Evolutionary conservation across 163 green algal genomes (phyloP).

Genomic region (Volvox carteri): DNA sequence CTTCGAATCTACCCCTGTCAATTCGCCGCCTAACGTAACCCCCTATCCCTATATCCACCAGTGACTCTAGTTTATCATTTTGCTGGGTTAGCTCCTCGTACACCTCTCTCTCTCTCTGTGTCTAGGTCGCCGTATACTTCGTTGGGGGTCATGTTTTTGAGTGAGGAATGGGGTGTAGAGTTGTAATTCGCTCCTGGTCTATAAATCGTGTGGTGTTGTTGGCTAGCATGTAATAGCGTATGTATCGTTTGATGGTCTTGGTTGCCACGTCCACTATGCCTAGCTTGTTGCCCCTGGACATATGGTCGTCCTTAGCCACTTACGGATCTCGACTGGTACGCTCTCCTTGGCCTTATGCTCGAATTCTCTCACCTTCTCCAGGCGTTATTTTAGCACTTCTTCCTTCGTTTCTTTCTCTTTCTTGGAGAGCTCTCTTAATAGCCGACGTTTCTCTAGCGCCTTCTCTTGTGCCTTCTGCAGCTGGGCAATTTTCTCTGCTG

Average conservation of each 20-base stretch:
- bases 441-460: neutral
- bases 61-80: neutral
- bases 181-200: neutral
- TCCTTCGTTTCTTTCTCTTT: neutral
- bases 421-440: neutral
- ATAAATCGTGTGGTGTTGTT: neutral
- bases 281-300: slow-evolving; percentile 9
- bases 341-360: neutral
- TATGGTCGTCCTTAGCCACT: slow-evolving; percentile 4
- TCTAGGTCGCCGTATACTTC: neutral
- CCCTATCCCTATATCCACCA: neutral
- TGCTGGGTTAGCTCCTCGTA: neutral
- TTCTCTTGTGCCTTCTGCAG: neutral
- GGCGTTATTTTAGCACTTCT: neutral
- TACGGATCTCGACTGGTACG: neutral
- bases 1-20: neutral
- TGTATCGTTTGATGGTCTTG: neutral
- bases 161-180: neutral
- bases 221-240: neutral
- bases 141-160: neutral
- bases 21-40: neutral
- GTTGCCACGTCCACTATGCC: slow-evolving; percentile 14
- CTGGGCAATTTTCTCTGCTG: neutral
- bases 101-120: neutral
- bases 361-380: neutral